phyloP scores from a whole-genome alignment of 2,329 filamentous ascomycete genomes.

The Talaromyces islandicus region DNA sequence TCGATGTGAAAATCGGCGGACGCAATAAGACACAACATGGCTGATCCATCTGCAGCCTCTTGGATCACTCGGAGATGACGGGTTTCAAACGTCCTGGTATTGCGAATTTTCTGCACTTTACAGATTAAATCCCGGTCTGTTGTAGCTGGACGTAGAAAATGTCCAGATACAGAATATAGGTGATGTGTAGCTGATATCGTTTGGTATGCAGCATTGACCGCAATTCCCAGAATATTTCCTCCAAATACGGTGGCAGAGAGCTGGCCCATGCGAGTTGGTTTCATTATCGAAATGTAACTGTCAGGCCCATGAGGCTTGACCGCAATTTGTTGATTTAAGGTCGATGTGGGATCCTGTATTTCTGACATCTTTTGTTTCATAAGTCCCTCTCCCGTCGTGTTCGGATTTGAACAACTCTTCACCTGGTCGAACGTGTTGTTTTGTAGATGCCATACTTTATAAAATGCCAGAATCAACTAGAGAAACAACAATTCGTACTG shows the following conservation, averaged over 20 bases:
- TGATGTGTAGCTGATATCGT: background rate
- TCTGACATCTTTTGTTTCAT: too few relatives aligned
- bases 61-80: background rate
- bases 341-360: too few relatives aligned
- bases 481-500: too few relatives aligned
- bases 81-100: background rate
- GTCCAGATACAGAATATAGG: background rate
- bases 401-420: too few relatives aligned
- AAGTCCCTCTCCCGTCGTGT: too few relatives aligned
- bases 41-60: background rate
- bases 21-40: background rate
- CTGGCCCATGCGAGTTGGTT: background rate
- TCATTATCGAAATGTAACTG: background rate
- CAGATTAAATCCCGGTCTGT: background rate
- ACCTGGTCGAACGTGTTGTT: too few relatives aligned
- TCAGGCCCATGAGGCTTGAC: background rate
- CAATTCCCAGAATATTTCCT: background rate
- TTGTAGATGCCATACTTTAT: too few relatives aligned
- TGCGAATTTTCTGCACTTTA: background rate
- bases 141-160: background rate
- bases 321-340: background rate
- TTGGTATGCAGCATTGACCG: background rate
- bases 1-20: background rate
- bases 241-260: background rate
- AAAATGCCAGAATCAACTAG: too few relatives aligned